Conservation (phyloP, 805 yeast genomes). For the Cyberlindnera maritima region DNA sequence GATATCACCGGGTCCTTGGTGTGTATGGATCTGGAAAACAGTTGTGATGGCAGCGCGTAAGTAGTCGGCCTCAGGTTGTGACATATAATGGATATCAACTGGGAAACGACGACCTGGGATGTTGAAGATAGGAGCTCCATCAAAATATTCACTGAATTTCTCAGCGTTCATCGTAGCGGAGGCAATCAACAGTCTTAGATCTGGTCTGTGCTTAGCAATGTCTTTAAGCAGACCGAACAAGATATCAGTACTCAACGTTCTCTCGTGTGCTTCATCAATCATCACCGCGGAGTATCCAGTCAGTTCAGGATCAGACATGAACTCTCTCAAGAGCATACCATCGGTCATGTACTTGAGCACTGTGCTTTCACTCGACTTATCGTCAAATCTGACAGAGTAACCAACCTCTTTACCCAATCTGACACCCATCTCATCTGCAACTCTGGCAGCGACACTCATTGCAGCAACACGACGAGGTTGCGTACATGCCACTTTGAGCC, state of each 20-base stretch:
- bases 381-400: constrained; percentile 85
- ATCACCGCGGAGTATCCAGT: constrained; percentile 73
- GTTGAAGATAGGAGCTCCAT: constrained; percentile 78
- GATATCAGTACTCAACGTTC: constrained; percentile 89
- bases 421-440: constrained; percentile 83
- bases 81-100: constrained; percentile 79
- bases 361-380: constrained; percentile 62
- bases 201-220: constrained; percentile 58
- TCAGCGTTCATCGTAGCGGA: constrained; percentile 95
- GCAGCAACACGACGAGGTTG: constrained; percentile 98
- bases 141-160: constrained; percentile 79
- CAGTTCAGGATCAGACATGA: constrained; percentile 70
- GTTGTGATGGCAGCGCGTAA: constrained; percentile 87
- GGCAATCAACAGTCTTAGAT: constrained; percentile 73
- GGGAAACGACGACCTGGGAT: constrained; percentile 95
- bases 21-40: constrained; percentile 78
- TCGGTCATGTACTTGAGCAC: constrained; percentile 89
- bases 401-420: constrained; percentile 88
- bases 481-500: constrained; percentile 75
- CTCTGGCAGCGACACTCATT: constrained; percentile 83
- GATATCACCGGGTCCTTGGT: constrained; percentile 77
- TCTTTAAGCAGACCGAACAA: constrained; percentile 78
- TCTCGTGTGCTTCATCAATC: constrained; percentile 97
- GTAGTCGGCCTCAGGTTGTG: constrained; percentile 88
- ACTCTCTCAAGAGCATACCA: constrained; percentile 90